phyloP scores from a whole-genome alignment of 176 grass and related monocot species.

The Pharus latifolius region DNA sequence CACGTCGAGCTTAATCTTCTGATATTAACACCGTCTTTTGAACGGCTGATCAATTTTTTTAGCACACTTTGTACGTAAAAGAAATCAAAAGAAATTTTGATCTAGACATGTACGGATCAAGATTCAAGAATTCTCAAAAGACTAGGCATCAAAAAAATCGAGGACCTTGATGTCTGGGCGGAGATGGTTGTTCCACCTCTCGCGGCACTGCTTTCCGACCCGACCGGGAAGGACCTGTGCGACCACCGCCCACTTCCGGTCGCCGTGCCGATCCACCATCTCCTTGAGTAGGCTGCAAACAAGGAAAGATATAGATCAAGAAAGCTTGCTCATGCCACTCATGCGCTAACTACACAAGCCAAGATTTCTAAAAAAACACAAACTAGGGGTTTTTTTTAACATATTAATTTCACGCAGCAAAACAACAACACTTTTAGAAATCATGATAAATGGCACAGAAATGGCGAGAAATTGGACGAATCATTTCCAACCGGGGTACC shows the following conservation, averaged over 20 bases:
- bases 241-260: conserved; percentile 1
- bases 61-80: too few relatives aligned
- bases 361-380: too few relatives aligned
- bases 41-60: too few relatives aligned
- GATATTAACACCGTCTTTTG: too few relatives aligned
- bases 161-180: conserved; percentile 11
- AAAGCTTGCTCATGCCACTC: too few relatives aligned
- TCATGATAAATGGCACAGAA: not conserved
- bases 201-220: conserved; percentile 19
- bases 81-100: too few relatives aligned
- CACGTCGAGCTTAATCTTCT: too few relatives aligned
- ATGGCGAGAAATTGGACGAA: not conserved
- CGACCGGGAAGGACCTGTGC: not conserved
- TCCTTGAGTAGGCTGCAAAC: not conserved
- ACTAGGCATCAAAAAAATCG: not conserved
- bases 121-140: not conserved
- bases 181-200: conserved; percentile 28
- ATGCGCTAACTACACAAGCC: too few relatives aligned
- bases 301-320: too few relatives aligned
- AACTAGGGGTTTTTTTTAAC: too few relatives aligned
- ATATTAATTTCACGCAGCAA: too few relatives aligned
- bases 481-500: too few relatives aligned
- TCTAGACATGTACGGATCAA: not conserved
- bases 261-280: not conserved
- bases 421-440: not conserved